Conservation (phyloP, 345 rosid genomes). For the Aurinia saxatilis region DNA sequence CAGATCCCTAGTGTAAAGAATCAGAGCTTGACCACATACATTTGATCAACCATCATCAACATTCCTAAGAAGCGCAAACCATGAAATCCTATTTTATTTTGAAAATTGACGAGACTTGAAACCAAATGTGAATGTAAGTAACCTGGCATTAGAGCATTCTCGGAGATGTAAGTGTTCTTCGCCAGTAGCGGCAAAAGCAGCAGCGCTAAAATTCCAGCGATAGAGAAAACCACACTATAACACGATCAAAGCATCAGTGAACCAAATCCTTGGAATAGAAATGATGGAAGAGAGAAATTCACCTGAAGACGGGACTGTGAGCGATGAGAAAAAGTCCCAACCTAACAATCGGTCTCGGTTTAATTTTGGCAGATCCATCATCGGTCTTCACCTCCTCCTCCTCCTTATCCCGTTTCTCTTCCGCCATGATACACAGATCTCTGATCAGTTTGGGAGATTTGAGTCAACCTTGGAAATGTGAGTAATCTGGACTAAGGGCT, state of each 20-base stretch:
- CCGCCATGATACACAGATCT: conserved; percentile 22
- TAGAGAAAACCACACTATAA: conserved; percentile 66
- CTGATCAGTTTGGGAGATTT: conserved; percentile 4
- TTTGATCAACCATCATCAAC: neutral
- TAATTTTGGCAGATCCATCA: conserved; percentile 30
- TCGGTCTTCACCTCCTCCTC: conserved; percentile 3
- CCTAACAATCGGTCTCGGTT: conserved; percentile 72
- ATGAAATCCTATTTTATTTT: too few relatives aligned
- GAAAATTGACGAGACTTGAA: neutral
- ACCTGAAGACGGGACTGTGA: conserved; percentile 74
- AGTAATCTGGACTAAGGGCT: too few relatives aligned
- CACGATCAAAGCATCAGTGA: neutral
- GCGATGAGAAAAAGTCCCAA: conserved; percentile 71
- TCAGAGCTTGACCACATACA: neutral
- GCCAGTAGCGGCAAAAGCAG: conserved; percentile 74
- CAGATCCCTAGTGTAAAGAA: neutral
- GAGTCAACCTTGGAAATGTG: neutral
- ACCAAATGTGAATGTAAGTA: neutral
- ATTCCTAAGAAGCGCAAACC: neutral
- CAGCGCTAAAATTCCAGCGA: conserved; percentile 67
- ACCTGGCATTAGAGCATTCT: conserved; percentile 99
- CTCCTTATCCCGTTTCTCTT: neutral
- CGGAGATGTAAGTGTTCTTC: conserved; percentile 92
- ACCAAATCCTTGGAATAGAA: neutral
- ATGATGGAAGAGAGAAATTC: neutral